Percentiles rank a stretch among this genome's conserved stretches.
Evolutionary conservation across 169 alveolate genomes (phyloP).

Genomic region (Eimeria acervulina): DNA sequence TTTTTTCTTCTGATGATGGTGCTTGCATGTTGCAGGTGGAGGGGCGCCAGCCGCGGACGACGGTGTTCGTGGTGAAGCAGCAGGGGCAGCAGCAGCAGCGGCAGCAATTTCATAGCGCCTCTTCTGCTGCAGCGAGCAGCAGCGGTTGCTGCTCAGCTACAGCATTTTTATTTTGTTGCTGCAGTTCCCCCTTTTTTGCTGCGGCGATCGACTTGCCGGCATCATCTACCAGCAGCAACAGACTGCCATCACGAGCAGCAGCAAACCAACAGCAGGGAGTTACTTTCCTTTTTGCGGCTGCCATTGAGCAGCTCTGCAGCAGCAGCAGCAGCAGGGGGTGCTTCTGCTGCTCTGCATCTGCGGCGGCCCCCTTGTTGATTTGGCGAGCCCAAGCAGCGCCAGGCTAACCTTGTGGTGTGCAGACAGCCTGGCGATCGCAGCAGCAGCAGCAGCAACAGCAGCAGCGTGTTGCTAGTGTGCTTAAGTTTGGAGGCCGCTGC

Average conservation of each 20-base stretch:
- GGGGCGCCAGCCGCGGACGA: background rate
- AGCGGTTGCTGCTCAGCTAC: background rate
- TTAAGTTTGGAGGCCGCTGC: background rate
- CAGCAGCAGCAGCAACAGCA: background rate
- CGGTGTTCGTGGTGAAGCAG: background rate
- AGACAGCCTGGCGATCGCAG: background rate
- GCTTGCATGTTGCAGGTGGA: background rate
- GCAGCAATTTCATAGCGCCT: slow-evolving; percentile 10
- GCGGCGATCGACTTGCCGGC: background rate
- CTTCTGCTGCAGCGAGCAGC: background rate
- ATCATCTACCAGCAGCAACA: background rate
- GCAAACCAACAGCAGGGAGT: background rate
- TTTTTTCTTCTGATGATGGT: too few relatives aligned
- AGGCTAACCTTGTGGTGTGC: too few relatives aligned
- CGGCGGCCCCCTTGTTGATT: background rate
- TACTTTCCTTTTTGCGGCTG: too few relatives aligned
- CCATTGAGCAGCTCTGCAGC: background rate
- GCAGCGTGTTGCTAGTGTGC: background rate
- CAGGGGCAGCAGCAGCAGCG: slow-evolving; percentile 30
- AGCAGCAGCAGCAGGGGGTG: background rate
- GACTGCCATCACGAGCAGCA: background rate
- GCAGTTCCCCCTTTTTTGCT: background rate
- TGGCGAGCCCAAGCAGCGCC: background rate
- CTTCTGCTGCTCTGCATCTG: background rate
- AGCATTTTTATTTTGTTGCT: background rate